Evolutionary conservation across 1,139 yeast genomes (phyloP).

Genomic region (Taphrina flavorubra): DNA sequence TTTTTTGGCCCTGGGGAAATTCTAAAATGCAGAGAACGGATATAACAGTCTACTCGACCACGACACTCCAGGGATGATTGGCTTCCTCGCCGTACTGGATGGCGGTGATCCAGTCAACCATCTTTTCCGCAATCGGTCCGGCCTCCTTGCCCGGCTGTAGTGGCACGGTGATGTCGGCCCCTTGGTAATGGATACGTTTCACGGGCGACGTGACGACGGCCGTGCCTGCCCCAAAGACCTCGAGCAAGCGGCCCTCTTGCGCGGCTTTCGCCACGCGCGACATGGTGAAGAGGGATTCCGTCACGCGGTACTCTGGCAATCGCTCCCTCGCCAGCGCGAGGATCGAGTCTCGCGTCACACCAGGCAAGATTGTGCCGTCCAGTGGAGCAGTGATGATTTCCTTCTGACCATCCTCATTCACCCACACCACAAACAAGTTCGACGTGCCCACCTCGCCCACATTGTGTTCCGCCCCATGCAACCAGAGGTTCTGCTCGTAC

Average conservation of each 20-base stretch:
- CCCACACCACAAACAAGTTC: slow-evolving; percentile 89
- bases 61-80: slow-evolving; percentile 34
- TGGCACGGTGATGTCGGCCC: slow-evolving; percentile 74
- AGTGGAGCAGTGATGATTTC: slow-evolving; percentile 95
- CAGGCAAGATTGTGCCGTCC: slow-evolving; percentile 95
- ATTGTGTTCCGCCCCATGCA: slow-evolving; percentile 86
- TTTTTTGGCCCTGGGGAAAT: too few species aligned
- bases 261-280: slow-evolving; percentile 79
- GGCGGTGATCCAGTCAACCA: slow-evolving; percentile 82
- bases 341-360: slow-evolving; percentile 93
- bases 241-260: slow-evolving; percentile 78
- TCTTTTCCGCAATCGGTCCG: slow-evolving; percentile 77
- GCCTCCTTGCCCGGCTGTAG: slow-evolving; percentile 73
- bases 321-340: slow-evolving; percentile 74
- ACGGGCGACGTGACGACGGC: slow-evolving; percentile 97
- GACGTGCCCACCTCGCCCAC: slow-evolving; percentile 97
- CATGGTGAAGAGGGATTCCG: slow-evolving; percentile 83
- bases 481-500: slow-evolving; percentile 93
- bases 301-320: slow-evolving; percentile 68
- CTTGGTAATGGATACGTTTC: slow-evolving; percentile 80
- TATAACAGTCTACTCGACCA: slow-evolving; percentile 1
- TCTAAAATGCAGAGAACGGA: too few species aligned
- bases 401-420: slow-evolving; percentile 74
- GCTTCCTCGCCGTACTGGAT: slow-evolving; percentile 82
- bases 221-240: slow-evolving; percentile 97